Evolutionary conservation across 1,284 basidiomycete species (phyloP), one percentile per base, ranked within the genome.

Genomic region (Cryptococcus hybrid): DNA sequence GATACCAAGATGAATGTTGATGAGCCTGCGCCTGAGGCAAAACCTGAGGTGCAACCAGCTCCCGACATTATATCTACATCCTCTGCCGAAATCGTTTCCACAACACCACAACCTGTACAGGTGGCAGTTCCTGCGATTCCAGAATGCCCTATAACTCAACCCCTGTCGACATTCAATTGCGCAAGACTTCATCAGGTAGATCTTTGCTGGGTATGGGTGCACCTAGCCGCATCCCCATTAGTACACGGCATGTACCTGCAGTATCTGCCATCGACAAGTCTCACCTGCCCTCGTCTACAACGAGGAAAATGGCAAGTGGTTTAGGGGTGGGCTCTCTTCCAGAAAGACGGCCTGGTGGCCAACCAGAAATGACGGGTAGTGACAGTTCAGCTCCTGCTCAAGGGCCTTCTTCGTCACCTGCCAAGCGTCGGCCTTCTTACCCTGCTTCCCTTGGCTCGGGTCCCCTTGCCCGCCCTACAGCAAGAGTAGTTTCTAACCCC

Each of bases 401-500:
- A 47, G 49, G 43, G 15, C 9, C 39, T 6, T 47, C 51, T 24
- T 52, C 46, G 13, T 47, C 49, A 13, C 13, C 55, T 7, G 39
- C 57, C 35, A 63, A 55, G 24, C 59, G 70, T 7, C 67, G 69
- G 62, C 68, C 73, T 1, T 73, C 73, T 1, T 77, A 76, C 48
- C 75, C 75, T 0, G 68, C 74, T 3, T 67, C 65, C 0, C 63
- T 77, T 1, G 71, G 73, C 12, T 69, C 65, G 3, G 74, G 73
- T 4, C 72, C 70, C 0, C 62, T 68, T 3, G 57, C 60, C 5
- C 68, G 66, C 30, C 73, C 69, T 0, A 67, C 65, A 1, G 50
- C 59, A 6, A 52, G 75, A 1, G 65, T 74, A 50, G 71, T 77
- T 7, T 76, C 75, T 34, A 72, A 70, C 50, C 74, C 75, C 0